Percentiles rank a stretch among this genome's conserved stretches.
These are phyloP conservation scores for Malus hybrid DNA, from an alignment of 331 rosid genomes.

Conservation along the genomic window DNA sequence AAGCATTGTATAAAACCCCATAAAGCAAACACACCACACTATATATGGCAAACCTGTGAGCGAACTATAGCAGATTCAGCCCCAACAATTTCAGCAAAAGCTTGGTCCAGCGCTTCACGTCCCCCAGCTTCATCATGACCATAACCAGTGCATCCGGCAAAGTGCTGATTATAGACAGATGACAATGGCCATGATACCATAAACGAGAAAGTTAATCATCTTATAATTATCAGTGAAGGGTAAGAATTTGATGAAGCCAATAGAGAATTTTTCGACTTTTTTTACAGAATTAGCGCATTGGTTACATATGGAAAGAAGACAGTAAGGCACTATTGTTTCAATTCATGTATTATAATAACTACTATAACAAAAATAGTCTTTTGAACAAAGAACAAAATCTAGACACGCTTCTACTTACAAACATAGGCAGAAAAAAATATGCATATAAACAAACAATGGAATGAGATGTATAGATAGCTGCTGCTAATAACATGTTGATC, in stretches of 20 bases:
- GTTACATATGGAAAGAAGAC: neutral
- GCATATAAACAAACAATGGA: neutral
- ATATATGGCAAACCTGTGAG: constrained; percentile 55
- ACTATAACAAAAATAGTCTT: neutral
- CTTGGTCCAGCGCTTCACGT: constrained; percentile 85
- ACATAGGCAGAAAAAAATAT: neutral
- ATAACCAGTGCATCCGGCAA: constrained; percentile 90
- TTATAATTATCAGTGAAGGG: neutral
- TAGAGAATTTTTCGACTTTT: neutral
- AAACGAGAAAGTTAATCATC: neutral
- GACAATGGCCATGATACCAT: constrained; percentile 1
- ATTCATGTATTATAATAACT: neutral
- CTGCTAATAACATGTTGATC: neutral
- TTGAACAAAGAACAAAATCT: neutral
- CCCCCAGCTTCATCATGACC: constrained; percentile 99
- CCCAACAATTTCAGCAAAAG: constrained; percentile 81
- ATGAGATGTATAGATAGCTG: neutral
- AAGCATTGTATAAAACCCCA: neutral
- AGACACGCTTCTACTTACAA: neutral
- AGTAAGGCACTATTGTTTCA: neutral
- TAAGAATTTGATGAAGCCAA: neutral
- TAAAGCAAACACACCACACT: neutral
- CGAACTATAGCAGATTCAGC: constrained; percentile 90
- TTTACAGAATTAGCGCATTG: neutral
- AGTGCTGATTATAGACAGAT: constrained; percentile 49